phyloP scores from a whole-genome alignment of 768 basidiomycete species.

The Mrakia frigida region DNA sequence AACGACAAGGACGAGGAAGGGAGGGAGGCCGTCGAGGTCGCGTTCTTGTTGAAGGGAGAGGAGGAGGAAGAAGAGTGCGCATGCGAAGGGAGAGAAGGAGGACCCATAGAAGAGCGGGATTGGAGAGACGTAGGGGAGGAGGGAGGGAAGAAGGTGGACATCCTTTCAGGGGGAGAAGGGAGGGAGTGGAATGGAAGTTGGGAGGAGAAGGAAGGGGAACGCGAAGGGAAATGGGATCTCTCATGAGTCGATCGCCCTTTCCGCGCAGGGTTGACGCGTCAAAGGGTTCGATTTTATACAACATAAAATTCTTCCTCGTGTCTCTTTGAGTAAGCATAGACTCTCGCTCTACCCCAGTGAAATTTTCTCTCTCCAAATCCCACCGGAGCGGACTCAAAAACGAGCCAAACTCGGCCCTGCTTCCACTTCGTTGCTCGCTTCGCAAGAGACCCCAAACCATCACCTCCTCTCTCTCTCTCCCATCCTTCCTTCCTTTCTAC shows the following conservation, averaged over 20 bases:
- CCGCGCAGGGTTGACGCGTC: neutral
- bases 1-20: constrained; percentile 6
- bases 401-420: too few relatives aligned
- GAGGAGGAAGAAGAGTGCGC: neutral
- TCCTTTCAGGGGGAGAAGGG: neutral
- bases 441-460: neutral
- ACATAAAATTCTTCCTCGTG: too few relatives aligned
- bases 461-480: neutral
- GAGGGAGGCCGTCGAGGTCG: neutral
- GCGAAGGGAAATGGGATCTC: neutral
- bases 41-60: neutral
- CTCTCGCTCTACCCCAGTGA: too few relatives aligned
- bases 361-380: too few relatives aligned
- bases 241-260: neutral
- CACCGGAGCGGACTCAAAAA: neutral
- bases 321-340: too few relatives aligned
- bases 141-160: constrained; percentile 1
- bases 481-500: neutral
- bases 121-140: neutral
- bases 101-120: neutral
- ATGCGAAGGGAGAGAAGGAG: neutral
- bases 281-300: too few relatives aligned
- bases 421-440: neutral
- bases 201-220: neutral
- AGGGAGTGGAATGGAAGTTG: neutral